A percentile compares a stretch with the other conserved stretches of the same genome.
These are phyloP conservation scores for Medicago ruthenica DNA, from an alignment of 306 rosid species.

Conservation along the genomic window DNA sequence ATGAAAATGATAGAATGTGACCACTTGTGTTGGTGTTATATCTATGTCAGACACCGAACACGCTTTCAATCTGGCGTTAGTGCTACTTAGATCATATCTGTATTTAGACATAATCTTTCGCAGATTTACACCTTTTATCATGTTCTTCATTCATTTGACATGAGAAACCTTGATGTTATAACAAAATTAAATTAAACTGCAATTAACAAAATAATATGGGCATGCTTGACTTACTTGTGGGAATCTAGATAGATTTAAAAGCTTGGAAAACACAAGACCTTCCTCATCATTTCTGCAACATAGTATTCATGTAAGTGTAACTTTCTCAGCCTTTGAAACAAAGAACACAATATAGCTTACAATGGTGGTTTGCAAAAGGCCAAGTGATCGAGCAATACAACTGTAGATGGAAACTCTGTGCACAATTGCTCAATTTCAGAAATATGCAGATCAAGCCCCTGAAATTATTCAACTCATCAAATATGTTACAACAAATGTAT, in stretches of 20 bases:
- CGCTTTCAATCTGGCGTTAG: too few species aligned
- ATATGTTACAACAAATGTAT: not conserved
- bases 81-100: too few species aligned
- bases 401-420: constrained; percentile 78
- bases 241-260: constrained; percentile 78
- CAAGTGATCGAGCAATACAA: constrained; percentile 81
- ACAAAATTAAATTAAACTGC: too few species aligned
- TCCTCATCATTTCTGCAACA: constrained; percentile 79
- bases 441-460: constrained; percentile 77
- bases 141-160: too few species aligned
- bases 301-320: constrained; percentile 34
- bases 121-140: too few species aligned
- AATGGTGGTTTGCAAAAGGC: constrained; percentile 87
- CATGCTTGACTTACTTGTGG: constrained; percentile 63
- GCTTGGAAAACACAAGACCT: constrained; percentile 61
- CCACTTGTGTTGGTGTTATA: too few species aligned
- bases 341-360: constrained; percentile 51
- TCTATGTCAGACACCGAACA: too few species aligned
- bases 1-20: too few species aligned
- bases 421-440: constrained; percentile 89
- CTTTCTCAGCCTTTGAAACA: constrained; percentile 7
- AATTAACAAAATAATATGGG: not conserved
- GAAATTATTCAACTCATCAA: constrained; percentile 41
- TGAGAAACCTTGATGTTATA: too few species aligned
- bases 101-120: too few species aligned